Conservation (phyloP, 148 eudicot genomes). For the Persicaria maculosa region DNA sequence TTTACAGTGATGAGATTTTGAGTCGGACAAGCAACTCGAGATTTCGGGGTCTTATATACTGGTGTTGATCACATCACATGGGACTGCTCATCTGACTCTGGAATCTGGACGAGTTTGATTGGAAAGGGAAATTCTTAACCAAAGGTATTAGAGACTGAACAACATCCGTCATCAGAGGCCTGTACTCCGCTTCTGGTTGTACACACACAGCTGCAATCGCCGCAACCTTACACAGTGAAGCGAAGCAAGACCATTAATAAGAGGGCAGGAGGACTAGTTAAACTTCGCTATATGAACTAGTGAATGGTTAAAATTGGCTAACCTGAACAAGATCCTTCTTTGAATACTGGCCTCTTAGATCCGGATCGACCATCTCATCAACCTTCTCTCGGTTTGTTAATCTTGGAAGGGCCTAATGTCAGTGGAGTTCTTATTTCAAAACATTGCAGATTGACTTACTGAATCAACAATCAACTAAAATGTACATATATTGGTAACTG, state of each 20-base stretch:
- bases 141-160: conserved; percentile 81
- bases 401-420: conserved; percentile 69
- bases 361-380: conserved; percentile 70
- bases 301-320: neutral
- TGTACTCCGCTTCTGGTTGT: conserved; percentile 82
- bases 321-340: conserved; percentile 82
- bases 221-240: conserved; percentile 40
- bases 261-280: neutral
- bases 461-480: too few species aligned
- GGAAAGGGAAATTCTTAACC: conserved; percentile 42
- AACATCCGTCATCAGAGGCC: conserved; percentile 81
- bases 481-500: too few species aligned
- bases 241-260: neutral
- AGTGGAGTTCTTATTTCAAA: neutral
- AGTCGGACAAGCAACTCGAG: neutral
- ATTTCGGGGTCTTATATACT: too few species aligned
- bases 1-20: too few species aligned
- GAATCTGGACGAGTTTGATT: conserved; percentile 45
- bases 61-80: neutral
- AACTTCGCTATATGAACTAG: neutral
- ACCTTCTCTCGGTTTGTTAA: conserved; percentile 62
- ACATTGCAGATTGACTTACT: too few species aligned
- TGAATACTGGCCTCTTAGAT: conserved; percentile 54
- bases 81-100: conserved; percentile 14
- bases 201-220: conserved; percentile 90